Conservation (phyloP, 2,329 filamentous ascomycete species). For the Ciborinia camelliae region DNA sequence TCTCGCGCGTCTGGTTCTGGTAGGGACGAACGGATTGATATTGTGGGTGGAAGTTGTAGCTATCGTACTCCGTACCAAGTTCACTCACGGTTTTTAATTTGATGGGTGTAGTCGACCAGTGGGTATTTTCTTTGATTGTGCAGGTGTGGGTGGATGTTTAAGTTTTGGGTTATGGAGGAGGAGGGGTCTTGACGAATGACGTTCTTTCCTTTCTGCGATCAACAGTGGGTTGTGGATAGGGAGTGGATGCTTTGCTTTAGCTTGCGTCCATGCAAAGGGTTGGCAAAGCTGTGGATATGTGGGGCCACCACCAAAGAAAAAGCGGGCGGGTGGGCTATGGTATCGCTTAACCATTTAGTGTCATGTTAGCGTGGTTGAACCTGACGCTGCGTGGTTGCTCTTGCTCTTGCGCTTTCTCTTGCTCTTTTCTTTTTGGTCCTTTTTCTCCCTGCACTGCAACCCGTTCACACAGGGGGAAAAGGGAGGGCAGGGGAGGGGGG, state of each 20-base stretch:
- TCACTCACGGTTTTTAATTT: no score
- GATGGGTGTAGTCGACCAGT: constrained; percentile 2
- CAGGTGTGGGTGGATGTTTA: constrained; percentile 1
- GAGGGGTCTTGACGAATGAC: neutral
- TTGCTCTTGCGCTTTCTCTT: neutral
- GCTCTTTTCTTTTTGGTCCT: neutral
- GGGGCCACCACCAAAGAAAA: neutral
- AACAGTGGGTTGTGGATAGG: constrained; percentile 7
- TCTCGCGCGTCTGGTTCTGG: neutral
- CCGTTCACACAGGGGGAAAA: neutral
- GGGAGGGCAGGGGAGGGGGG: neutral
- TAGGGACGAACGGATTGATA: neutral
- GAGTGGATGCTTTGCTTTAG: neutral
- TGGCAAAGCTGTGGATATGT: neutral
- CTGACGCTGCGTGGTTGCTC: constrained; percentile 8
- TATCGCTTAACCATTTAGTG: constrained; percentile 11
- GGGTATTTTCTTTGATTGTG: constrained; percentile 1
- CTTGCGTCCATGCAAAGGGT: neutral
- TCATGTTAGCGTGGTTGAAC: neutral
- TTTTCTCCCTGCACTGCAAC: constrained; percentile 7
- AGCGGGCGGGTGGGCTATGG: neutral
- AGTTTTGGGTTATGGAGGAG: constrained; percentile 1
- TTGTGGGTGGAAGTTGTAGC: neutral
- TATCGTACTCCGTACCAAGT: no score
- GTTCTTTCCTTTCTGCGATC: neutral